Evolutionary conservation across 257 asterid species (phyloP).

Genomic region (Craterostigma plantagineum): DNA sequence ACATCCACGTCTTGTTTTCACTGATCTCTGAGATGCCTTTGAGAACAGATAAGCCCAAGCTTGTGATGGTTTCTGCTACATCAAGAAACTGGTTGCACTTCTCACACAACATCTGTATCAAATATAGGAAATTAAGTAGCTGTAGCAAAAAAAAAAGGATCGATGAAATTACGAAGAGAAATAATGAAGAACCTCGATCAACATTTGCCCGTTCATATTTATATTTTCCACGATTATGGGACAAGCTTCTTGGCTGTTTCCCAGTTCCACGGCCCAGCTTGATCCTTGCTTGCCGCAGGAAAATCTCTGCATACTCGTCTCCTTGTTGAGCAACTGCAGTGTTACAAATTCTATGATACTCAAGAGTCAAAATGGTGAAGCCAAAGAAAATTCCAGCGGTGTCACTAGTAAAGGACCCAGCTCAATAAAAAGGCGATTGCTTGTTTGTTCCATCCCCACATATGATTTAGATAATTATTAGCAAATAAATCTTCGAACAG

Average conservation of each 20-base stretch:
- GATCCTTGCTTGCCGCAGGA: constrained; percentile 69
- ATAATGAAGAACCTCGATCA: constrained; percentile 97
- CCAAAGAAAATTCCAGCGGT: too few relatives aligned
- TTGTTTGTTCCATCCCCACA: too few relatives aligned
- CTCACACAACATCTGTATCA: constrained; percentile 58
- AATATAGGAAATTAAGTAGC: constrained; percentile 1
- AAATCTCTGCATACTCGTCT: constrained; percentile 32
- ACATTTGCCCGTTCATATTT: constrained; percentile 69
- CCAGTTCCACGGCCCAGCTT: constrained; percentile 98
- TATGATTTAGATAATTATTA: too few relatives aligned
- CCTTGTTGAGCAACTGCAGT: constrained; percentile 71
- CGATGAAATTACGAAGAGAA: too few relatives aligned
- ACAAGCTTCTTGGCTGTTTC: constrained; percentile 52
- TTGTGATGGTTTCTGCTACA: constrained; percentile 62
- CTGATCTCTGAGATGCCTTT: constrained; percentile 68
- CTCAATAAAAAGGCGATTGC: too few relatives aligned
- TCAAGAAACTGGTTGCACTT: constrained; percentile 68
- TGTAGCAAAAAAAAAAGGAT: too few relatives aligned
- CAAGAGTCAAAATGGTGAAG: too few relatives aligned
- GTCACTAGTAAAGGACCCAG: too few relatives aligned
- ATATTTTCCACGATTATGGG: constrained; percentile 83
- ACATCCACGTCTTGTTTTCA: constrained; percentile 58
- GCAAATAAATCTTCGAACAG: too few relatives aligned
- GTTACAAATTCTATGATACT: constrained; percentile 1
- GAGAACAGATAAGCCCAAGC: constrained; percentile 68